Percentiles rank a stretch among this genome's conserved stretches.
Evolutionary conservation across 331 rosid genomes (phyloP).

Genomic region (Acacia pycnantha): DNA sequence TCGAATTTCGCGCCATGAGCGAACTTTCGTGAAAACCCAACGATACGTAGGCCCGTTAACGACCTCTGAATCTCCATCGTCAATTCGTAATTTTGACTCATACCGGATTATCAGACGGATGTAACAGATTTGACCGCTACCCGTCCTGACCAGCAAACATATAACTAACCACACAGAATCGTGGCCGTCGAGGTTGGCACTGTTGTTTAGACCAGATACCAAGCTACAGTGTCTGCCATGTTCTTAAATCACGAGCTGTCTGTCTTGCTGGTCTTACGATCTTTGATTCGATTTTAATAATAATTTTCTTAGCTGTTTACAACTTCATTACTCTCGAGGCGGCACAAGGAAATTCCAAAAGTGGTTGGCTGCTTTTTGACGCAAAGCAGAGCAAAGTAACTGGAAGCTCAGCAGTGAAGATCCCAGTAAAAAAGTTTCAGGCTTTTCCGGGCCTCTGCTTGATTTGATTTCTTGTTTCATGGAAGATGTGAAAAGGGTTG

Average conservation of each 20-base stretch:
- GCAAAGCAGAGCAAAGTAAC: conserved; percentile 1
- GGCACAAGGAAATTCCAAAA: conserved; percentile 26
- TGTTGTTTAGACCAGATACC: conserved; percentile 25
- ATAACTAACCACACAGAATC: conserved; percentile 21
- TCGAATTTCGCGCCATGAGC: conserved; percentile 51
- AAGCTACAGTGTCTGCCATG: conserved; percentile 61
- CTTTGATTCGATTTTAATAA: conserved; percentile 12
- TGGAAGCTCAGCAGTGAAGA: conserved; percentile 19
- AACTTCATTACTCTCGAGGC: conserved; percentile 28
- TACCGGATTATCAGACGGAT: neutral
- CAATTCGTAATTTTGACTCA: neutral
- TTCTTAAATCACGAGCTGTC: conserved; percentile 67
- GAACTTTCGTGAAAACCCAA: neutral
- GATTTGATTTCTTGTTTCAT: conserved; percentile 31
- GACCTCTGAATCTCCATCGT: conserved; percentile 8
- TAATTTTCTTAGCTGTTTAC: conserved; percentile 11
- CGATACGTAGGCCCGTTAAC: neutral
- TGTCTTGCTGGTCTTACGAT: conserved; percentile 44
- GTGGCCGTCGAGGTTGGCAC: neutral
- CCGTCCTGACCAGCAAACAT: neutral
- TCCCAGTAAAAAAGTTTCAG: conserved; percentile 40
- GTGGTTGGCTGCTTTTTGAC: conserved; percentile 19
- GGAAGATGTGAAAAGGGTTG: conserved; percentile 37
- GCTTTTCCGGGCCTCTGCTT: conserved; percentile 28
- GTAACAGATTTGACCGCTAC: neutral